A percentile compares a stretch with the other conserved stretches of the same genome.
Evolutionary conservation across 176 grass and related monocot species (phyloP).

Genomic region (Saccharum spontaneum): DNA sequence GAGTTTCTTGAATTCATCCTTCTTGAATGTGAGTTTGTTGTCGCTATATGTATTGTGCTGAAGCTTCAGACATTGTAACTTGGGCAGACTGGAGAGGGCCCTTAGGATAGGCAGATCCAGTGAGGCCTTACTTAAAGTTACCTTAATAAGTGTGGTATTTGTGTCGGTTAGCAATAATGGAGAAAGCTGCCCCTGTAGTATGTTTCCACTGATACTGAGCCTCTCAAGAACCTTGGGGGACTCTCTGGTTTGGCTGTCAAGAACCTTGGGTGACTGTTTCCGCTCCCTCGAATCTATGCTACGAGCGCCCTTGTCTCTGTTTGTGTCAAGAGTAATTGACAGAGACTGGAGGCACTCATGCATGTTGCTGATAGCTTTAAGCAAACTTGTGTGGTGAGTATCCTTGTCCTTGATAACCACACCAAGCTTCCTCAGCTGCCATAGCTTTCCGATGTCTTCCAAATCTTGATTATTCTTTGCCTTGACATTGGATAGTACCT

Average conservation of each 20-base stretch:
- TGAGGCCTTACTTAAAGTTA: no score
- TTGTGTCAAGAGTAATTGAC: not conserved
- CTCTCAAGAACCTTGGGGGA: slow-evolving; percentile 4
- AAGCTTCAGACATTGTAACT: not conserved
- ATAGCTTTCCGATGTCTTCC: not conserved
- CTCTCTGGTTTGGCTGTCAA: no score
- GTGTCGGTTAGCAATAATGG: not conserved
- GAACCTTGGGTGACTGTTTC: no score
- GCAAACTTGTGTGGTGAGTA: not conserved
- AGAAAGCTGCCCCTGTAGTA: not conserved
- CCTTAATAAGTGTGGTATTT: not conserved
- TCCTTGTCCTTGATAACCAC: not conserved
- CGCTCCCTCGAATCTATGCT: no score
- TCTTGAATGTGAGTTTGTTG: not conserved
- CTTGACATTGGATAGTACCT: slow-evolving; percentile 17
- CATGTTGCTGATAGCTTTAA: not conserved
- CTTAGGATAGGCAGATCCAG: not conserved
- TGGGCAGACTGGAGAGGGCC: not conserved
- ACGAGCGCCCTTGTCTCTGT: no score
- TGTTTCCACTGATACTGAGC: slow-evolving; percentile 4
- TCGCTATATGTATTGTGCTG: not conserved
- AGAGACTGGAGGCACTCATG: not conserved
- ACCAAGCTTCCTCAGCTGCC: slow-evolving; percentile 32
- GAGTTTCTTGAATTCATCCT: not conserved
- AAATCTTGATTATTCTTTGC: not conserved